Base-by-base conservation (phyloP, 768 basidiomycete species). In the Boletellus emodensis region DNA sequence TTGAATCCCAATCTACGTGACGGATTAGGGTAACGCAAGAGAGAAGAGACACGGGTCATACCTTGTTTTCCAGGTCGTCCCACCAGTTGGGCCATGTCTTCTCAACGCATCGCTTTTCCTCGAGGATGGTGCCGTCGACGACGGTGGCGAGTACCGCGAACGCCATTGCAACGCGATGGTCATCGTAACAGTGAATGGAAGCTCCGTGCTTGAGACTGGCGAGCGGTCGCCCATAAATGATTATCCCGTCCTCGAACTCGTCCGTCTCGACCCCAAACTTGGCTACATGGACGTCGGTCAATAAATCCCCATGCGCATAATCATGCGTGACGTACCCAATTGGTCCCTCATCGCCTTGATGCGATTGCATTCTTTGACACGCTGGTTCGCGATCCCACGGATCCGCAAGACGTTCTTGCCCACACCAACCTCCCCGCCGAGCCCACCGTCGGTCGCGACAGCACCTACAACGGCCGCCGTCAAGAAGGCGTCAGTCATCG, bases 61-160 rank as follows among this genome's bases (percentile, higher is more conserved):
- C 91, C 82, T 96, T 96, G 74, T 91, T 94, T 65, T 90, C 82
- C 22, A 99, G 76, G 68, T 98, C 96, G 64, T 98, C 96, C 94
- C 95, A 99, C 92, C 94, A 99, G 65, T 94, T 94, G 0, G 96
- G 96, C 95, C 95, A 99, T 0, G 95, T 99, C 80, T 99, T 99
- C 71, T 95, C 95, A 30, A 99, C 96, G 62, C 96, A 97, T 47
- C 94, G 78, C 71, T 95, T 95, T 73, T 98, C 95, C 63, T 97
- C 94, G 26, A 98, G 76, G 56, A 91, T 72, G 3, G 90, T 88
- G n/a, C 79, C 81, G 32, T 77, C 70, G 36, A 92, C 71, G 4
- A 91, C 79, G 4, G 85, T 78, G 17, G 85, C 84, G 36, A 98
- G 74, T 30, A 97, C 93, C 54, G 88, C 85, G 75, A 97, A 98